Evolutionary conservation across 352 stramenopile species (phyloP), one percentile per base, ranked within the genome.

Genomic region (Globisporangium abappressorium): DNA sequence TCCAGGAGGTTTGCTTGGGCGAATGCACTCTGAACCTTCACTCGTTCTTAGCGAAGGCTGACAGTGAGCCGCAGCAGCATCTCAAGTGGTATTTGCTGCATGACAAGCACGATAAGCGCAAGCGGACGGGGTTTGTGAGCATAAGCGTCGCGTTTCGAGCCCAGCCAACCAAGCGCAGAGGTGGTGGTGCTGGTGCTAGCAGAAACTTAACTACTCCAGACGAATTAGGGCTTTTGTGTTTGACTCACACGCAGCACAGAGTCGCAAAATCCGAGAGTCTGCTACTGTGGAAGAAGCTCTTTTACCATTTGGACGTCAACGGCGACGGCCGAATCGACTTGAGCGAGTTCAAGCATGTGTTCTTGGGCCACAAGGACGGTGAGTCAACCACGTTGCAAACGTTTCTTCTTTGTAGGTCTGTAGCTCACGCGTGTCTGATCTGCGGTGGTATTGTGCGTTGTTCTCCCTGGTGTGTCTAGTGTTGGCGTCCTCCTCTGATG

Each of bases 211-310:
- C 5, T 36, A 11, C n/a, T 56, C 18, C 18, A 6, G 36, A 14
- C 2, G 5, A 34, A 8, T n/a, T 5, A 18, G 7, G 3, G 22
- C 24, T 28, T 22, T 18, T 4, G 2, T 28, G 7, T 14, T 14
- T 57, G 63, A 43, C 46, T 8, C 47, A n/a, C 12, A 14, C 41
- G 1, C 24, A 60, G n/a, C 43, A 34, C 15, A 46, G 53, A 2
- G 54, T 24, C 1, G 59, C 56, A 49, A 58, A 68, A n/a, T 70
- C 73, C 0, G 73, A 81, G 58, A 59, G 60, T 1, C 68, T 83
- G 24, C 63, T 71, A 0, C 65, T 85, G 24, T 91, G 83, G 83
- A 91, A 91, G 60, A 87, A 88, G 63, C 64, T 94, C 1, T 94
- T 92, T 49, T 90, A 92, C 47, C 47, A 76, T 6, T 56, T 94